Conservation (phyloP, 176 grass and related monocot genomes). For the Zea luxurians region DNA sequence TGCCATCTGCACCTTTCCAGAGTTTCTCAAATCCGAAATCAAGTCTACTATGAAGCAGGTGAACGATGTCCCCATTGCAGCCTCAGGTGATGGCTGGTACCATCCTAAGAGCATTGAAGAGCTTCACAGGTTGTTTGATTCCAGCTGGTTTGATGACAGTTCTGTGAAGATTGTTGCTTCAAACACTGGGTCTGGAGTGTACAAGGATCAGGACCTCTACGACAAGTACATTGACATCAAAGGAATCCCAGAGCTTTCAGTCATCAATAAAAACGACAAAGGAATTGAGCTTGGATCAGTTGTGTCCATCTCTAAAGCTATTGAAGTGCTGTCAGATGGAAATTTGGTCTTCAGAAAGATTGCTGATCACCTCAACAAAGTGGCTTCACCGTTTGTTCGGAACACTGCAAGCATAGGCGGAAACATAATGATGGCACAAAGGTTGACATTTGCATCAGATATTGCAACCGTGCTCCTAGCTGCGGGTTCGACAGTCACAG, state of each 20-base stretch:
- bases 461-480: slow-evolving; percentile 73
- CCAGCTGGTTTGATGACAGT: slow-evolving; percentile 38
- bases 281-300: slow-evolving; percentile 70
- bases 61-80: neutral
- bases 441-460: slow-evolving; percentile 58
- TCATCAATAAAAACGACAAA: slow-evolving; percentile 40
- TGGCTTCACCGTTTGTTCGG: slow-evolving; percentile 65
- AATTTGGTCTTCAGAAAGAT: slow-evolving; percentile 56
- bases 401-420: slow-evolving; percentile 81
- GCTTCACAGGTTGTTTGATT: slow-evolving; percentile 45
- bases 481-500: slow-evolving; percentile 44
- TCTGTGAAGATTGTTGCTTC: slow-evolving; percentile 67
- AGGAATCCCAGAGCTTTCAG: slow-evolving; percentile 63
- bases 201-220: slow-evolving; percentile 57
- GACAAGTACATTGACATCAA: slow-evolving; percentile 73
- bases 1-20: slow-evolving; percentile 59
- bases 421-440: slow-evolving; percentile 90
- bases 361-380: slow-evolving; percentile 66
- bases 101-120: slow-evolving; percentile 46
- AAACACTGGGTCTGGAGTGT: slow-evolving; percentile 78
- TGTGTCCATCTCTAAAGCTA: slow-evolving; percentile 63
- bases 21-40: slow-evolving; percentile 72
- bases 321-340: slow-evolving; percentile 60
- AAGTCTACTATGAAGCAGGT: slow-evolving; percentile 35
- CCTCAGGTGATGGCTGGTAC: slow-evolving; percentile 15